Percentiles rank a stretch among this genome's conserved stretches.
These are phyloP conservation scores for Avena eriantha DNA, from an alignment of 176 grass and related monocot genomes.

Conservation along the genomic window DNA sequence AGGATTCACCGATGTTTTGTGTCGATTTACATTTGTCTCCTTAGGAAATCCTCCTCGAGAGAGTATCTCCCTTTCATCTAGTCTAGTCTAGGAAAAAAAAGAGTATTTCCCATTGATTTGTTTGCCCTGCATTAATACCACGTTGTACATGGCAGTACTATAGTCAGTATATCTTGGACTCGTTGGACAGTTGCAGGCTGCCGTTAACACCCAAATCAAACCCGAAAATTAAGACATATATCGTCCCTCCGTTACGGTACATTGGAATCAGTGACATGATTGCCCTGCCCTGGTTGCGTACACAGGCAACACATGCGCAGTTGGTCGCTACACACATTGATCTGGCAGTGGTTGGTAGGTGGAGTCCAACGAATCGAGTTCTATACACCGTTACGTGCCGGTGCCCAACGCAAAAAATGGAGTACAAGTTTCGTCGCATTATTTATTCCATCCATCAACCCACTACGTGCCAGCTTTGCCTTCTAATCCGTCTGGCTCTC, in stretches of 20 bases:
- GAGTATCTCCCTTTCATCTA: too few species aligned
- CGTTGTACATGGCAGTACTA: too few species aligned
- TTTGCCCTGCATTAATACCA: too few species aligned
- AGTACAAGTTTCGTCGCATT: neutral
- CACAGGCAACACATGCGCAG: neutral
- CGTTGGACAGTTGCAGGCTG: neutral
- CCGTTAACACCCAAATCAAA: neutral
- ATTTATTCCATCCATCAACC: neutral
- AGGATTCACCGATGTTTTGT: neutral
- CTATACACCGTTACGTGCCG: neutral
- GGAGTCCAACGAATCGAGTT: conserved; percentile 7
- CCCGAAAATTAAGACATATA: neutral
- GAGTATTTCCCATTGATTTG: too few species aligned
- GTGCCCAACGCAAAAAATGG: neutral
- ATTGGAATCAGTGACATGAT: neutral
- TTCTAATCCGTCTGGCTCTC: neutral
- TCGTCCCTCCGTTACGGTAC: neutral
- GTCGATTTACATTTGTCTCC: too few species aligned
- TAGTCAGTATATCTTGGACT: neutral
- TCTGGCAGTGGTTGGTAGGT: neutral
- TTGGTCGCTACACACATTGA: neutral
- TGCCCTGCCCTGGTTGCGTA: neutral
- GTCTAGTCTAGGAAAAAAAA: too few species aligned
- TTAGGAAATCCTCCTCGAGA: too few species aligned
- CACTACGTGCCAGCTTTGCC: neutral